These are phyloP conservation scores for Epichloe baconii DNA, from an alignment of 2,329 filamentous ascomycete genomes.

Conservation along the genomic window DNA sequence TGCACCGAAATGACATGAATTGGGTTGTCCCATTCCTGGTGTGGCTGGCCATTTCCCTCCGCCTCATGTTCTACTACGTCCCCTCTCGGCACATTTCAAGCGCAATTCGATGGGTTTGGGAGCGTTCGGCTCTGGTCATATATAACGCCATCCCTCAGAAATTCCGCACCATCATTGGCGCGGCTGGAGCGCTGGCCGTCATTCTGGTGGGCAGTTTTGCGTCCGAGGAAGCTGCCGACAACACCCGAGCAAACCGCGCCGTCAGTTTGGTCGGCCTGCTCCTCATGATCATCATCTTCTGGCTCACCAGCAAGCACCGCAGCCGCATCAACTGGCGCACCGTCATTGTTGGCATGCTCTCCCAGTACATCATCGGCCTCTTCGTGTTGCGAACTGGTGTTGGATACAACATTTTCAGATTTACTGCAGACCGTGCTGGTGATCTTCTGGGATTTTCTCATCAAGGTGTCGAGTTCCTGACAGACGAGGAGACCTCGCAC, in stretches of 20 bases:
- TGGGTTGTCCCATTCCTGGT: slow-evolving; percentile 79
- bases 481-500: slow-evolving; percentile 27
- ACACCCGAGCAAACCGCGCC: slow-evolving; percentile 67
- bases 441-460: slow-evolving; percentile 63
- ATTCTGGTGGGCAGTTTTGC: slow-evolving; percentile 70
- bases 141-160: slow-evolving; percentile 53
- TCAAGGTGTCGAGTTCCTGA: slow-evolving; percentile 61
- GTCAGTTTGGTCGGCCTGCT: slow-evolving; percentile 67
- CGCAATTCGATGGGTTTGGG: slow-evolving; percentile 57
- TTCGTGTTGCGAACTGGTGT: slow-evolving; percentile 73
- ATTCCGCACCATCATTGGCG: slow-evolving; percentile 50
- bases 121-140: slow-evolving; percentile 44
- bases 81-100: slow-evolving; percentile 53
- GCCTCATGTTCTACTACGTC: slow-evolving; percentile 61
- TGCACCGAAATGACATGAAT: slow-evolving; percentile 59
- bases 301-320: slow-evolving; percentile 57
- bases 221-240: slow-evolving; percentile 57
- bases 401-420: slow-evolving; percentile 85
- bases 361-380: slow-evolving; percentile 76
- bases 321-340: slow-evolving; percentile 57
- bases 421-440: slow-evolving; percentile 64
- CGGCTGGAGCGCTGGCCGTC: slow-evolving; percentile 49
- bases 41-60: slow-evolving; percentile 62
- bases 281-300: slow-evolving; percentile 57
- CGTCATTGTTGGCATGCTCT: slow-evolving; percentile 77